A percentile compares a stretch with the other conserved stretches of the same genome.
These are phyloP conservation scores for Solanum boliviense DNA, from an alignment of 257 asterid genomes.

Conservation along the genomic window DNA sequence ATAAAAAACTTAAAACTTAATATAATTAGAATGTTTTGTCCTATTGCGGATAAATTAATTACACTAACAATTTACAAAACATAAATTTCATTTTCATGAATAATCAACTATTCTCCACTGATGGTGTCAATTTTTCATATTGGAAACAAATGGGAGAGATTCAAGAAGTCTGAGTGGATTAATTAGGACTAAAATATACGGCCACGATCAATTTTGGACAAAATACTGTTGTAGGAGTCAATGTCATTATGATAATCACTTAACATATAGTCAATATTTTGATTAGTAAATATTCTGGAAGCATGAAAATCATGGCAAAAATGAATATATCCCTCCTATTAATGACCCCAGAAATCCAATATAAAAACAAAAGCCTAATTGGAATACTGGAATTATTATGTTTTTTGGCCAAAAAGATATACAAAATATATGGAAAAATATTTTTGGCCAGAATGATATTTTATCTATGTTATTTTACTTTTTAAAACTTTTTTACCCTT, in stretches of 20 bases:
- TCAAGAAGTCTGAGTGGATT: background rate
- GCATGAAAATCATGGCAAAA: background rate
- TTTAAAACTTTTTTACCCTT: too few species aligned
- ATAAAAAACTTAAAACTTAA: background rate
- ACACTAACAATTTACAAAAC: background rate
- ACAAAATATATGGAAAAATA: too few species aligned
- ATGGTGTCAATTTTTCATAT: background rate
- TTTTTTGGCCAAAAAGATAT: too few species aligned
- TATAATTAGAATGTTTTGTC: background rate
- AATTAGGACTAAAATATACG: background rate
- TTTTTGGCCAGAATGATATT: too few species aligned
- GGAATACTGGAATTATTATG: background rate
- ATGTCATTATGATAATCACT: background rate
- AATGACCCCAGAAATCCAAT: background rate
- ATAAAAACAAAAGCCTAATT: background rate
- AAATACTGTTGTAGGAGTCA: background rate
- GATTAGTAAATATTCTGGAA: background rate
- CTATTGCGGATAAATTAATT: background rate
- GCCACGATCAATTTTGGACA: background rate
- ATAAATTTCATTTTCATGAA: background rate
- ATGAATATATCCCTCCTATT: background rate
- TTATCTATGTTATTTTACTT: too few species aligned
- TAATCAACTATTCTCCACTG: background rate
- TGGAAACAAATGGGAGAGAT: background rate
- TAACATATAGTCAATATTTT: background rate